Evolutionary conservation across 1,139 yeast genomes (phyloP), one percentile per base, ranked within the genome.

Genomic region (Taphrina betulina): DNA sequence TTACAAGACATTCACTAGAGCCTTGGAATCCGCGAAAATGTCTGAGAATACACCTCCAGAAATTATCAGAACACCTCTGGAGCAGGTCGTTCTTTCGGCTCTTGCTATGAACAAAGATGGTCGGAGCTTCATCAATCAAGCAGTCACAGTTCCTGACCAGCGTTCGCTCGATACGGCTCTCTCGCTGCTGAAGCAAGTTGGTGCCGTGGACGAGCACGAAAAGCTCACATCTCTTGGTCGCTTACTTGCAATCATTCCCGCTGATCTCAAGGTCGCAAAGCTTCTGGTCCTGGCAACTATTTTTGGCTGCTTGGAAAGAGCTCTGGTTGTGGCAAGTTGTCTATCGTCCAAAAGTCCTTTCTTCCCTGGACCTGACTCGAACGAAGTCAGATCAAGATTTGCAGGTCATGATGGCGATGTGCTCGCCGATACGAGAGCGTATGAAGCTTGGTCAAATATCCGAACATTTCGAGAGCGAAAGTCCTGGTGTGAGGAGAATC

Each of bases 201-300:
- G 97, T 0, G 89, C 95, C 1, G 68, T 90, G 48, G 67, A 68
- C 26, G 72, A 72, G 1, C 10, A 28, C 31, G 44, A 48, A 19
- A 8, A 5, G 5, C 72, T 92, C 43, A 84, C 97, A 0, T 79
- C 85, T 53, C 71, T 92, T 40, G 98, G 98, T n/a, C 77, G 75
- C 57, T 89, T 84, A 65, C 74, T 90, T 42, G 84, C 57, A 12
- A 73, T 82, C 64, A 73, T 92, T 58, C 97, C 97, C 0, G 76
- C 95, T 7, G 97, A 92, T 68, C 78, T 92, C 46, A 82, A 80
- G 59, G 84, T 89, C 58, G 96, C 95, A 4, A 92, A 92, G 65
- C 69, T 90, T 50, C 72, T 92, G 48, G 80, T 90, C 26, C 78
- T 81, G 59, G 88, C 95, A 0, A 80, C 94, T 44, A 77, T 89